Base-by-base conservation (phyloP, 495 filamentous ascomycete genomes). In the Eremomyces bilateralis region DNA sequence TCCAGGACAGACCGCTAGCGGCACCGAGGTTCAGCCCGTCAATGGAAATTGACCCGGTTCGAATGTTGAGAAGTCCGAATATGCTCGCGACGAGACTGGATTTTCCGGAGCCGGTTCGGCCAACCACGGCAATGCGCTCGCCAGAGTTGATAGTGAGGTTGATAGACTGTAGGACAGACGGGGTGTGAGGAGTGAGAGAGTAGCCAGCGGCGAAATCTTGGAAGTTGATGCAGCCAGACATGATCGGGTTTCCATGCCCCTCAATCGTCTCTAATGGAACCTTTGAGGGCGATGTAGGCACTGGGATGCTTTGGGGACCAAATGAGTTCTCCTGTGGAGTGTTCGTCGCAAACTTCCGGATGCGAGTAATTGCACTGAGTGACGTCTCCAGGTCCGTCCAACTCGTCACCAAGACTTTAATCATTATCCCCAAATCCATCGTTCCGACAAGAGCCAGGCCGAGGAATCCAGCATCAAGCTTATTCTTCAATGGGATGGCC, bases 81-180 rank as follows among this genome's bases (percentile, higher is more conserved):
- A 76, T 56, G 3, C 60, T 58, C 1, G 71, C 54, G 0, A 65
- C 67, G 0, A 74, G 52, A 4, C 67, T 69, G 32, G 63, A 69
- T 42, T 76, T 74, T 4, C 70, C 71, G 4, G 68, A 69, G 3
- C 71, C 70, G 3, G 68, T 73, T 17, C 71, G 61, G 11, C 70
- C 71, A n/a, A 69, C 61, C 6, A 76, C 60, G 10, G 63, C 70
- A 28, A 71, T 53, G 20, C 60, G 58, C 39, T 69, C 60, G 8
- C 67, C 67, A 12, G 67, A 53, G 4, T 51, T 35, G 13, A 63
- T 61, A 29, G 49, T 53, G 37, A 73, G 58, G 34, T 57, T 61
- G 33, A 71, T 51, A 16, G 59, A 46, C 31, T 61, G 64, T 3
- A 73, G 50, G 21, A 67, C 60, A n/a, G n/a, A n/a, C n/a, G n/a